phyloP scores from a whole-genome alignment of 2,329 filamentous ascomycete genomes.

The Penicillium sp. region DNA sequence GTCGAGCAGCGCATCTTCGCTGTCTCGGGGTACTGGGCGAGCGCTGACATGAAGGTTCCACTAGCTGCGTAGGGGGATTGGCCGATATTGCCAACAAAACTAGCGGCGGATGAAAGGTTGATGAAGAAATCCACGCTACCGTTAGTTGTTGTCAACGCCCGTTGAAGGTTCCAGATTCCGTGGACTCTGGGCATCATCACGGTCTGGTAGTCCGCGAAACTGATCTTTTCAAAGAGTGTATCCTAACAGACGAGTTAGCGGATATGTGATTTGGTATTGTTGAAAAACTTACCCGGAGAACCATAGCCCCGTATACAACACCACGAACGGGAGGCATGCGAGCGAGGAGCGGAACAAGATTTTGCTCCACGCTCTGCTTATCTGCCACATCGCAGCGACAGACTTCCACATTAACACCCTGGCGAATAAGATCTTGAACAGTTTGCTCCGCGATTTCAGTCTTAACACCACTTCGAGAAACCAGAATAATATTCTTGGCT shows the following conservation, averaged over 20 bases:
- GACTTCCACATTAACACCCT: constrained; percentile 24
- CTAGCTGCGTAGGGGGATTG: constrained; percentile 60
- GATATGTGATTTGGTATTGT: too few species aligned
- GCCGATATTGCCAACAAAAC: constrained; percentile 45
- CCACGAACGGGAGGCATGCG: constrained; percentile 40
- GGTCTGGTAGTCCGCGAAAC: constrained; percentile 25
- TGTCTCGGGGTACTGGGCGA: constrained; percentile 29
- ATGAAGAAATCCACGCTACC: constrained; percentile 28
- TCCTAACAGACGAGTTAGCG: constrained; percentile 18
- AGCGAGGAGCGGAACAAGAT: constrained; percentile 26
- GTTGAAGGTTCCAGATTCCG: constrained; percentile 35
- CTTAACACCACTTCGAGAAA: constrained; percentile 47
- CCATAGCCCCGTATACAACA: constrained; percentile 49
- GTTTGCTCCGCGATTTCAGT: constrained; percentile 18
- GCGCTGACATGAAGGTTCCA: constrained; percentile 26
- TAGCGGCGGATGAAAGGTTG: constrained; percentile 26
- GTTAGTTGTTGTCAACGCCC: constrained; percentile 13
- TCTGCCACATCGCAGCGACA: constrained; percentile 36
- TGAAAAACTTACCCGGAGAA: constrained; percentile 32
- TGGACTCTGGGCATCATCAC: constrained; percentile 25
- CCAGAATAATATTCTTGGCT: constrained; percentile 52
- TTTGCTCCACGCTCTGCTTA: constrained; percentile 17
- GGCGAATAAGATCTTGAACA: constrained; percentile 11
- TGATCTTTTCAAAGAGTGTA: constrained; percentile 29
- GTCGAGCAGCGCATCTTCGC: constrained; percentile 54